Conservation (phyloP, 2,329 filamentous ascomycete species). For the Calonectria ilicicola region DNA sequence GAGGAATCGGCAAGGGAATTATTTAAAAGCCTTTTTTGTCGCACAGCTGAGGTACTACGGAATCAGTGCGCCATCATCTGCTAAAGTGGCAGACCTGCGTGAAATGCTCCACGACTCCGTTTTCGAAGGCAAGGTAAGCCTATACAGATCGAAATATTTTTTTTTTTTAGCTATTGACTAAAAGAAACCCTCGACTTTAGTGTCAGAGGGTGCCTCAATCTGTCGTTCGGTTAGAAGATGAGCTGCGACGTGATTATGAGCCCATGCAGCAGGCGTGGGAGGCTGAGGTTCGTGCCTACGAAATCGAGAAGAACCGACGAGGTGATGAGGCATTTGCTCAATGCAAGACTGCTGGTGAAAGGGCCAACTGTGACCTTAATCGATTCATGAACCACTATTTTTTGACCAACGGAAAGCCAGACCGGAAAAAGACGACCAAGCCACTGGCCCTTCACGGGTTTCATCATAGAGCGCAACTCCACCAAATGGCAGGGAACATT, state of each 20-base stretch:
- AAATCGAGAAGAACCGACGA: background rate
- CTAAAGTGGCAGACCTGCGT: background rate
- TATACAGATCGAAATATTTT: background rate
- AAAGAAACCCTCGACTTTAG: too few relatives aligned
- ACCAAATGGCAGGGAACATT: background rate
- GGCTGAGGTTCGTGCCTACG: background rate
- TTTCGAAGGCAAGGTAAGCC: background rate
- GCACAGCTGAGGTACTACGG: background rate
- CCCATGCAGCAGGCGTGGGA: constrained; percentile 12
- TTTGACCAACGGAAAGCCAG: constrained; percentile 20
- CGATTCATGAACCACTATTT: constrained; percentile 24
- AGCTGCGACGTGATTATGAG: constrained; percentile 14
- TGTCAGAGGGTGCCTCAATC: background rate
- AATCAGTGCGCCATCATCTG: background rate
- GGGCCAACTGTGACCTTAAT: background rate
- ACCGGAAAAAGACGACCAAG: background rate
- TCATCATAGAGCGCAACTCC: background rate
- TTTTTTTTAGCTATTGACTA: too few relatives aligned
- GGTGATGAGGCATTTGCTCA: constrained; percentile 7
- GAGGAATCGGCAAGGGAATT: background rate
- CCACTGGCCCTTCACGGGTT: constrained; percentile 7
- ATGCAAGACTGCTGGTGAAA: constrained; percentile 13
- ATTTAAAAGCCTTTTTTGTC: background rate
- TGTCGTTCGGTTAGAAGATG: background rate
- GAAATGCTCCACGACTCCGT: background rate